Percentiles rank a stretch among this genome's conserved stretches.
phyloP scores from a whole-genome alignment of 2,329 filamentous ascomycete species.

The Hysterium pulicare region DNA sequence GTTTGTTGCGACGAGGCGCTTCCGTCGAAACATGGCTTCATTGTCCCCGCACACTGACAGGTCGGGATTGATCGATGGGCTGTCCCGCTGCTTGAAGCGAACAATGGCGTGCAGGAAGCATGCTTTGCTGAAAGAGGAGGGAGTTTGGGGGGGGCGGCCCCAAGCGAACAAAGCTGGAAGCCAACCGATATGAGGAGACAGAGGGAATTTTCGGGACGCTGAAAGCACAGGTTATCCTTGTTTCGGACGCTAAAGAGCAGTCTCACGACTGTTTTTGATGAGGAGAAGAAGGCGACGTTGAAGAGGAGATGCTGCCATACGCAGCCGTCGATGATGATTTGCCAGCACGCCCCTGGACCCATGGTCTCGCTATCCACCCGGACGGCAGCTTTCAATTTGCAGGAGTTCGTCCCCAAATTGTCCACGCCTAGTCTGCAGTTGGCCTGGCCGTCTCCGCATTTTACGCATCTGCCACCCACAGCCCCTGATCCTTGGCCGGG shows the following conservation, averaged over 20 bases:
- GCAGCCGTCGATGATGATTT: conserved; percentile 29
- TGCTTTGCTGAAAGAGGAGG: conserved; percentile 24
- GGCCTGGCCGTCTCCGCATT: conserved; percentile 41
- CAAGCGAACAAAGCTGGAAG: conserved; percentile 23
- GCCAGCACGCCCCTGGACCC: conserved; percentile 24
- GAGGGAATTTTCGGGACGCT: conserved; percentile 23
- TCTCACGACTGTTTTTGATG: conserved; percentile 20
- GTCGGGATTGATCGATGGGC: conserved; percentile 25
- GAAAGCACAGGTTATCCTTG: conserved; percentile 12
- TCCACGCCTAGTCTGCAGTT: conserved; percentile 36
- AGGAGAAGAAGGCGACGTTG: conserved; percentile 19
- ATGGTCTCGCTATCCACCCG: conserved; percentile 30
- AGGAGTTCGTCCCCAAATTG: conserved; percentile 37
- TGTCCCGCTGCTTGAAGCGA: conserved; percentile 24
- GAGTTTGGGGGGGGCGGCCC: conserved; percentile 19
- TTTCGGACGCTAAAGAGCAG: conserved; percentile 16
- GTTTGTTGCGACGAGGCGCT: conserved; percentile 17
- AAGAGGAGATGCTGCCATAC: conserved; percentile 22
- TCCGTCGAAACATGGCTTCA: conserved; percentile 10
- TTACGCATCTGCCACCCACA: conserved; percentile 36
- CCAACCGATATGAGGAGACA: conserved; percentile 12
- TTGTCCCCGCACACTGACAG: conserved; percentile 18
- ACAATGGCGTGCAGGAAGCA: conserved; percentile 36
- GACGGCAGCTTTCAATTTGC: conserved; percentile 35
- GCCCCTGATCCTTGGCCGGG: conserved; percentile 38